Percentiles rank a stretch among this genome's conserved stretches.
Evolutionary conservation across 1,284 basidiomycete species (phyloP).

Genomic region (Cutaneotrichosporon cavernicola): DNA sequence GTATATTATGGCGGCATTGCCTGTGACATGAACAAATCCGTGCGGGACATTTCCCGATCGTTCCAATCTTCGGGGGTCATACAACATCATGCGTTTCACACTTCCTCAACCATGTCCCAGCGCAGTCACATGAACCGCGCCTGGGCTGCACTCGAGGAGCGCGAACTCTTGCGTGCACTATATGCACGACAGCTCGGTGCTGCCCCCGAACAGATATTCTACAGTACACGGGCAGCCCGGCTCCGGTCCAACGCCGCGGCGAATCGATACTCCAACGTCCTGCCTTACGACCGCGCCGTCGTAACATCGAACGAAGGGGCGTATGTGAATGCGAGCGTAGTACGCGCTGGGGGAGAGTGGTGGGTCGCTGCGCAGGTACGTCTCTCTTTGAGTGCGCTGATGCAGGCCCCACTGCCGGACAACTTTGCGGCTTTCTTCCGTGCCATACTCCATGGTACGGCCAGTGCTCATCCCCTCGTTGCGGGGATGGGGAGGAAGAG

Average conservation of each 20-base stretch:
- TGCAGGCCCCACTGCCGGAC: slow-evolving; percentile 41
- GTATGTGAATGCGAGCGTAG: slow-evolving; percentile 49
- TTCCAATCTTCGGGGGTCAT: no score
- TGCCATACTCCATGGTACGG: slow-evolving; percentile 34
- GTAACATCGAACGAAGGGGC: slow-evolving; percentile 28
- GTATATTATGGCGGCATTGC: not conserved
- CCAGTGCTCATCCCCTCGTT: slow-evolving; percentile 10
- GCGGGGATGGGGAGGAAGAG: not conserved
- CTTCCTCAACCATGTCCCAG: not conserved
- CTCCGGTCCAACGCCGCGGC: slow-evolving; percentile 3
- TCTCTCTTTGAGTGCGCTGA: not conserved
- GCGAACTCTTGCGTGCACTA: slow-evolving; percentile 11
- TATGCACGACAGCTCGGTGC: not conserved
- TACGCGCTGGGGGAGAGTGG: slow-evolving; percentile 34
- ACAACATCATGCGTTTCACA: not conserved
- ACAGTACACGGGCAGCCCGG: slow-evolving; percentile 13
- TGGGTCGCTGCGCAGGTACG: slow-evolving; percentile 51
- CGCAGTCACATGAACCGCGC: not conserved
- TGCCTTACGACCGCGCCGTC: slow-evolving; percentile 47
- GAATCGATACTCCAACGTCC: slow-evolving; percentile 47
- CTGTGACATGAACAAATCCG: not conserved
- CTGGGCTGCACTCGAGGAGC: slow-evolving; percentile 14
- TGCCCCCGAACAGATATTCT: slow-evolving; percentile 14
- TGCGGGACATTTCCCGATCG: not conserved
- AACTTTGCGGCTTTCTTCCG: slow-evolving; percentile 40